Evolutionary conservation across 192 early-diverging fungal species (phyloP), one percentile per base, ranked within the genome.

Genomic region (Entophlyctis helioformis): DNA sequence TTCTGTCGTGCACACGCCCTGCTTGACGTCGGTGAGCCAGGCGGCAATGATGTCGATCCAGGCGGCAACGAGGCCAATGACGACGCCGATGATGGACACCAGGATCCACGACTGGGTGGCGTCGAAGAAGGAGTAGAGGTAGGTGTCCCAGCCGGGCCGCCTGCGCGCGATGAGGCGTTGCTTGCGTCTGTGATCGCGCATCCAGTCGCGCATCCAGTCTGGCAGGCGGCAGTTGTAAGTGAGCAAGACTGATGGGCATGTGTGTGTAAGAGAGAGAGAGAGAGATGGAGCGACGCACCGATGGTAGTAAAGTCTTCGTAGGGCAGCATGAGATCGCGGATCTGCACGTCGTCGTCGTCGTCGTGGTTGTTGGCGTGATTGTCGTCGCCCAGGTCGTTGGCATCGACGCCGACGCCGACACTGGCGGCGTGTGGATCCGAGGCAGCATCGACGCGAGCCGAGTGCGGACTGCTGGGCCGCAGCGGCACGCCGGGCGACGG

Each of bases 1-100:
- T 0, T 75, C 83, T 19, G 53, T 65, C 21, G 60, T 59, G 51
- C 92, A 94, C 53, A 84, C 83, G 1, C 92, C 92, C 15, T 86
- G 48, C 53, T 89, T 84, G 40, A 84, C 69, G 60, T 94, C 89
- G 44, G 80, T 86, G 11, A 95, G 69, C 89, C 90, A 94, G 38
- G 90, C 89, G 13, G 85, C 62, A 2, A 60, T 76, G 40, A 96
- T 89, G 41, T 87, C 87, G 45, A 94, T 96, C 29, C 87, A 69
- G 28, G 86, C 84, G 3, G 89, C 85, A 51, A 87, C 78, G 12
- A 91, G 33, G 0, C 93, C 93, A 50, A 93, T 83, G 20, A 56
- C 36, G 15, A 66, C 37, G 24, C 67, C 87, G n/a, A 86, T 81
- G 9, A 86, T 46, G 3, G 77, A 69, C 1, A 92, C 72, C 7